Base-by-base conservation (phyloP, 306 rosid species). In the Crotalaria pallida region DNA sequence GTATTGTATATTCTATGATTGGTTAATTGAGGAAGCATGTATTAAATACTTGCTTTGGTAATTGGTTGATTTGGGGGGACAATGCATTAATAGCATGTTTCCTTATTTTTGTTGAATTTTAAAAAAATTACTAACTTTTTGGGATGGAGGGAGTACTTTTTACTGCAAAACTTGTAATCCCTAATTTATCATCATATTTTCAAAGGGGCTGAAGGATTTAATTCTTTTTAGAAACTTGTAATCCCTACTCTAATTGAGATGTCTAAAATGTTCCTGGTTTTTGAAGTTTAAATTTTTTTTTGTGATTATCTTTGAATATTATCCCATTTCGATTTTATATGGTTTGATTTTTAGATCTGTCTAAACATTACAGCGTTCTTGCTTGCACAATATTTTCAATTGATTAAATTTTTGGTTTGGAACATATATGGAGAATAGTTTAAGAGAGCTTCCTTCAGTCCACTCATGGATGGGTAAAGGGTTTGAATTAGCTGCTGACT, bases 391-490 rank as follows among this genome's bases (percentile, higher is more conserved):
- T 63, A 4, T 52, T 50, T 51, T 26, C 75, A 57, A 17, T 72
- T 7, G 4, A 26, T 63, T 49, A 0, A 21, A 38, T 53, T 16
- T 33, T 29, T 9, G 15, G 7, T 48, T 18, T 16, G 8, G 44
- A 23, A n/a, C n/a, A n/a, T n/a, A n/a, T 60, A 10, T 74, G 45
- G 70, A 34, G 60, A 76, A 71, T 74, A 11, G 88, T 67, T 71
- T 60, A 86, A 90, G 95, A 53, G 97, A 91, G 97, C 88, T 91
- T 85, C 63, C 96, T 88, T 91, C 96, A 83, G 97, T 84, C 97
- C 97, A 91, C 97, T 84, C 96, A 91, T 80, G 84, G 97, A 80
- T 17, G 84, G 83, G 81, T 41, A 71, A 83, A 81, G 88, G 88
- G 67, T 78, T 78, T 67, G 96, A 69, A 86, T 86, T 88, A 84